Evolutionary conservation across 2,329 filamentous ascomycete species (phyloP), one percentile per base, ranked within the genome.

Genomic region (Hypoxylon sp.): DNA sequence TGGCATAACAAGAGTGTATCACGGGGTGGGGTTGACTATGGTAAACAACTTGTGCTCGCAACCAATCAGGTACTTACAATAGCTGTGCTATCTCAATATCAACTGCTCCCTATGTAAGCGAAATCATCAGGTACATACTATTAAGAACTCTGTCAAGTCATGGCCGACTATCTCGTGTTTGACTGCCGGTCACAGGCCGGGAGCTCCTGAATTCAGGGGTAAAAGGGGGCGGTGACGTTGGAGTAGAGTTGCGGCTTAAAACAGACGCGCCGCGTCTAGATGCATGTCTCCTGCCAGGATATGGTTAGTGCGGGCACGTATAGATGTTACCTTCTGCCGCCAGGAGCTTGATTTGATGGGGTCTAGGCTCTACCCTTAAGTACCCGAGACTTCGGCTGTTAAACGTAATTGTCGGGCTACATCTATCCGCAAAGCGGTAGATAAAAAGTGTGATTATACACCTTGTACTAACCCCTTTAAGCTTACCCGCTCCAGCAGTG

Each of bases 151-250:
- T 40, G 11, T 2, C 7, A 20, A 9, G n/a, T 20, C 36, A n/a
- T 16, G 36, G n/a, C 2, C 14, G 20, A 40, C 8, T 20, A 40
- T n/a, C 16, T 20, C 16, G n/a, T 14, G 36, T 9, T 18, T n/a
- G 16, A 40, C 36, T 40, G 3, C 36, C 20, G 3, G 16, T 8
- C 9, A 18, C 7, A 40, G 7, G 7, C 2, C 20, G n/a, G 16
- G 46, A 46, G 12, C 28, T 26, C 11, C 20, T 20, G 20, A 55
- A 4, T 18, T n/a, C n/a, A 16, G n/a, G 5, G 14, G 28, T 2
- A 26, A 54, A 32, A 33, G n/a, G 53, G 46, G 40, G 44, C 30
- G n/a, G 24, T 57, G 54, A 49, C 54, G 54, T 57, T 57, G 45
- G 42, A 56, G 40, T 12, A 26, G 6, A 26, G n/a, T 26, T 26